These are phyloP conservation scores for Elasticomyces elasticus DNA, from an alignment of 495 filamentous ascomycete genomes.

Conservation along the genomic window DNA sequence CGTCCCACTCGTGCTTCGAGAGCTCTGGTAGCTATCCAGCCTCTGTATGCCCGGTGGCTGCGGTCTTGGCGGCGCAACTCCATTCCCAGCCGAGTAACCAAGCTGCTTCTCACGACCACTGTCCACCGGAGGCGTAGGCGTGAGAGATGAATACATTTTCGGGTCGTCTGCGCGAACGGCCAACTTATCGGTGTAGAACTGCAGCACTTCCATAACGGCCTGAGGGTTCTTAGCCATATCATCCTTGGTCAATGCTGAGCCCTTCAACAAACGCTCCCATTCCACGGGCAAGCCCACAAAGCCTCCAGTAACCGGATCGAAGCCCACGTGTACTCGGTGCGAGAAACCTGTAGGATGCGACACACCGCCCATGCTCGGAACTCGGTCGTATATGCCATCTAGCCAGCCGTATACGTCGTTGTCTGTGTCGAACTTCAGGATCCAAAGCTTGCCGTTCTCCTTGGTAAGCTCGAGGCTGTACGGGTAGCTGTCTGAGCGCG, in stretches of 20 bases:
- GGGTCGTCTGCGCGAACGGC: conserved; percentile 78
- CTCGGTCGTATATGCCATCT: conserved; percentile 90
- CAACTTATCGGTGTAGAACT: conserved; percentile 89
- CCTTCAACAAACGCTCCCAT: conserved; percentile 91
- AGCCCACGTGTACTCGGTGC: conserved; percentile 93
- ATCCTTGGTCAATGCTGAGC: conserved; percentile 93
- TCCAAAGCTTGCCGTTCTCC: conserved; percentile 73
- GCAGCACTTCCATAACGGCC: conserved; percentile 90
- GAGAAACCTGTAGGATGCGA: conserved; percentile 97
- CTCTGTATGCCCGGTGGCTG: conserved; percentile 43
- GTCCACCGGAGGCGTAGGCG: conserved; percentile 52
- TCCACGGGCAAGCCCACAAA: conserved; percentile 89
- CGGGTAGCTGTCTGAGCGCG: conserved; percentile 73
- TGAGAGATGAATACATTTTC: conserved; percentile 60
- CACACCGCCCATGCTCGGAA: conserved; percentile 93
- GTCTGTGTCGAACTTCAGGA: conserved; percentile 83
- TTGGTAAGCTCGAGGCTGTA: conserved; percentile 86
- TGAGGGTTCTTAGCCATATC: conserved; percentile 98
- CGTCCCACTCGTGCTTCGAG: conserved; percentile 33
- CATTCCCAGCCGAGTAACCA: conserved; percentile 51
- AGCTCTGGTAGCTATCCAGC: conserved; percentile 23
- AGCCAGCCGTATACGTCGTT: conserved; percentile 98
- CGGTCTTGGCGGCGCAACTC: conserved; percentile 70
- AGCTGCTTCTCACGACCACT: conserved; percentile 56
- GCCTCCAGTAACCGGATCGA: conserved; percentile 84